A percentile compares a stretch with the other conserved stretches of the same genome.
phyloP scores from a whole-genome alignment of 371 early-diverging fungal species.

The Apophysomyces ossiformis region DNA sequence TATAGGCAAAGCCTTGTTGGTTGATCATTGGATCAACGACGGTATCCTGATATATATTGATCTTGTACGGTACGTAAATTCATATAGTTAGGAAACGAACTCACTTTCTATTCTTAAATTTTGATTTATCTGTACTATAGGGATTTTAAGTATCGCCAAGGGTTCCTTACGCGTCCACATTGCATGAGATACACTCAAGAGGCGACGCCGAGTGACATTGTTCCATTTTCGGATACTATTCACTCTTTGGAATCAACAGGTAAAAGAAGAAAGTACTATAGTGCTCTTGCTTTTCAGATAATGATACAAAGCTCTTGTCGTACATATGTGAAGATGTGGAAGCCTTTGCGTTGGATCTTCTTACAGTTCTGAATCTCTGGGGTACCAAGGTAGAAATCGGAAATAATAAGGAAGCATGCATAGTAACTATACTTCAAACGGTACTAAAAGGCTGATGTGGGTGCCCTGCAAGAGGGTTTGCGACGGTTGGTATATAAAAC shows the following conservation, averaged over 20 bases:
- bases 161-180: background rate
- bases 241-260: background rate
- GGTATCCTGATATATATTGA: slow-evolving; percentile 16
- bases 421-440: background rate
- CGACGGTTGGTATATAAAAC: slow-evolving; percentile 4
- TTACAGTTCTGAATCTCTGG: slow-evolving; percentile 26
- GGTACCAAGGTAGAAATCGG: slow-evolving; percentile 18
- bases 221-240: background rate
- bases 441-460: slow-evolving; percentile 1
- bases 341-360: slow-evolving; percentile 9
- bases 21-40: slow-evolving; percentile 16
- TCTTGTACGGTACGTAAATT: slow-evolving; percentile 15
- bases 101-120: no score
- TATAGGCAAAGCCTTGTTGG: slow-evolving; percentile 19
- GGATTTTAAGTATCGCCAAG: background rate
- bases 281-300: no score
- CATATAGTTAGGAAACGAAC: background rate
- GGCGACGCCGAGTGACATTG: background rate
- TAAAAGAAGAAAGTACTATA: background rate
- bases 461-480: slow-evolving; percentile 7
- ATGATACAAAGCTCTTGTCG: no score
- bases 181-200: background rate
- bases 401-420: background rate
- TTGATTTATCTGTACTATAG: background rate
- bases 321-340: background rate